Conservation (phyloP, 192 early-diverging fungal species). For the Coemansia sp. region DNA sequence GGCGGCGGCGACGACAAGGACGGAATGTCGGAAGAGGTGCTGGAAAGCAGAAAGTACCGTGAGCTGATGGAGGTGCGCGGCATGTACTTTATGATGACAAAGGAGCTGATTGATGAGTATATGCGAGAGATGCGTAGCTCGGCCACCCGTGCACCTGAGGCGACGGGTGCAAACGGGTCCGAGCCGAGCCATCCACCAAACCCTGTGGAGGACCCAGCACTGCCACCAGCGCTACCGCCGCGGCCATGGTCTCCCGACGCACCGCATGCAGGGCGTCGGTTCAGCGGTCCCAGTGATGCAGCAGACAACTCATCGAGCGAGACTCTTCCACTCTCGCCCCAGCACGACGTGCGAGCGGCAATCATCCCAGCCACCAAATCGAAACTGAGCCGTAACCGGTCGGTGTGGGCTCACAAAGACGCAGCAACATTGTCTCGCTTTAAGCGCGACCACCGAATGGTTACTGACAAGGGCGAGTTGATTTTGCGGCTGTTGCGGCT, state of each 20-base stretch:
- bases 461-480: conserved; percentile 49
- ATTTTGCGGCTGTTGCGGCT: conserved; percentile 48
- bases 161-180: neutral
- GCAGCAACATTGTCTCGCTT: conserved; percentile 33
- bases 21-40: conserved; percentile 59
- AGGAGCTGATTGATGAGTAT: conserved; percentile 66
- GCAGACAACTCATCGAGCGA: conserved; percentile 38
- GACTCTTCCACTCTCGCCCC: conserved; percentile 16
- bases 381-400: conserved; percentile 42
- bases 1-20: conserved; percentile 71
- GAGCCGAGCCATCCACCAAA: neutral
- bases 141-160: conserved; percentile 5
- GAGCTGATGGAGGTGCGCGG: conserved; percentile 63
- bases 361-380: conserved; percentile 27
- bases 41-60: conserved; percentile 66
- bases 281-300: conserved; percentile 11
- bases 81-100: conserved; percentile 68
- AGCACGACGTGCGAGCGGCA: conserved; percentile 31
- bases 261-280: neutral
- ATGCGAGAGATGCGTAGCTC: conserved; percentile 46
- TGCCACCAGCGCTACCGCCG: conserved; percentile 6
- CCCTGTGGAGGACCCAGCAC: no score
- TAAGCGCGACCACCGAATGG: conserved; percentile 40
- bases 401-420: conserved; percentile 57
- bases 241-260: conserved; percentile 5